These are phyloP conservation scores for Uncinocarpus reesii DNA, from an alignment of 2,329 filamentous ascomycete genomes.

Conservation along the genomic window DNA sequence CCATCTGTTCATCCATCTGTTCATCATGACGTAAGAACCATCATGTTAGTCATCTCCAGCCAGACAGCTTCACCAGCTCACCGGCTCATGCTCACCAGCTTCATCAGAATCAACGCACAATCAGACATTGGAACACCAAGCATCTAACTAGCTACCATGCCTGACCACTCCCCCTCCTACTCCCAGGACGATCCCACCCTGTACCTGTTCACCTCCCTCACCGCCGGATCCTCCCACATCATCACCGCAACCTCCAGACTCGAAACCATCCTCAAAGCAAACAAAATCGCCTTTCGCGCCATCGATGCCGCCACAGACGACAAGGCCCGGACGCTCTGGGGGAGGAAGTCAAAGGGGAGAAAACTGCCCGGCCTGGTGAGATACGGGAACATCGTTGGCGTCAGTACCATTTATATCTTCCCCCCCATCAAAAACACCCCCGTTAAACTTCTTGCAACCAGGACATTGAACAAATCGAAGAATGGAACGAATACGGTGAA, in stretches of 20 bases:
- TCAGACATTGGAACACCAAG: no score
- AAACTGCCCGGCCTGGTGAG: constrained; percentile 86
- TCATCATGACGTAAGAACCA: constrained; percentile 1
- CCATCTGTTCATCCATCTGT: no score
- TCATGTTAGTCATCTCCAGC: no score
- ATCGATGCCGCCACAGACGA: constrained; percentile 86
- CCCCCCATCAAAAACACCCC: no score
- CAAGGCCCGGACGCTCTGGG: constrained; percentile 79
- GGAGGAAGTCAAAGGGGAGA: constrained; percentile 69
- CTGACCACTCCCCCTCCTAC: constrained; percentile 25
- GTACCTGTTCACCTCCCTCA: constrained; percentile 93
- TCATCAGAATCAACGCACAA: no score
- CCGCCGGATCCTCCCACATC: constrained; percentile 89
- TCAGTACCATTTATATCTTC: constrained; percentile 40
- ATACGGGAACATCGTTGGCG: constrained; percentile 72
- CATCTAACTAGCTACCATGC: no score
- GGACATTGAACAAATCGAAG: constrained; percentile 90
- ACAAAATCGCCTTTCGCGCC: constrained; percentile 86
- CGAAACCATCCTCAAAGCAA: constrained; percentile 90
- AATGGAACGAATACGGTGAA: constrained; percentile 98
- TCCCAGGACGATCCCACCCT: constrained; percentile 54
- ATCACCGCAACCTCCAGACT: constrained; percentile 90
- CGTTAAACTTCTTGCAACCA: no score
- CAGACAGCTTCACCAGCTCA: no score
- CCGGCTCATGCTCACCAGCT: no score